Evolutionary conservation across 1,284 basidiomycete species (phyloP), one percentile per base, ranked within the genome.

Genomic region (Apiotrichum montevideense): DNA sequence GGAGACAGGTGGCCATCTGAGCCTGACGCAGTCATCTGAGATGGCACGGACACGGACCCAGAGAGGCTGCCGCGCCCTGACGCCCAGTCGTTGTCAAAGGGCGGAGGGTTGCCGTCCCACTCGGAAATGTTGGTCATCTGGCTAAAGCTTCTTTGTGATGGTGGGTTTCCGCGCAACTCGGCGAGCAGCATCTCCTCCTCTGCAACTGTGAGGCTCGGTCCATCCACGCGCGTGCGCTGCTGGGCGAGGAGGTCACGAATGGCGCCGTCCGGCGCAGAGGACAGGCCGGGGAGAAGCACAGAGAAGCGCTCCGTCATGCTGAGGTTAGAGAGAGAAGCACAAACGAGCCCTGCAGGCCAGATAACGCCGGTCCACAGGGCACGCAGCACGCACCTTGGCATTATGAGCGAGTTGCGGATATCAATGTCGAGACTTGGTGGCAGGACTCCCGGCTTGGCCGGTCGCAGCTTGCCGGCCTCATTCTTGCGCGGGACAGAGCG

Each of bases 301-400:
- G 72, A 74, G 68, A 75, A 75, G 9, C 71, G 66, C 54, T 72
- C 63, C 3, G 71, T 67, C 33, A 75, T 56, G 7, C 73, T 73
- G 56, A 7, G 34, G 13, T 8, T n/a, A 39, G 37, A 21, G 21
- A 21, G 21, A 21, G 21, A 21, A 21, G 21, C 21, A 21, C 21
- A 8, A 39, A 39, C 37, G 37, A 13, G 8, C 8, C 37, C 37
- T 13, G 37, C 8, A 39, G 37, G 8, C 21, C 21, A 21, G 21
- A 21, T 21, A 21, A 21, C 21, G 21, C 21, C 21, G 21, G 21
- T 21, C 21, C 21, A 21, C 21, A 21, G 21, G 21, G 21, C 10
- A 33, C 45, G 9, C 8, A n/a, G 39, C 35, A 65, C 73, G 61
- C 57, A 73, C 73, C 66, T 64, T 33, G 72, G 73, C 29, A 75